A percentile compares a stretch with the other conserved stretches of the same genome.
phyloP scores from a whole-genome alignment of 23 red algal genomes.

The Cyanidiococcus yangmingshanensis region DNA sequence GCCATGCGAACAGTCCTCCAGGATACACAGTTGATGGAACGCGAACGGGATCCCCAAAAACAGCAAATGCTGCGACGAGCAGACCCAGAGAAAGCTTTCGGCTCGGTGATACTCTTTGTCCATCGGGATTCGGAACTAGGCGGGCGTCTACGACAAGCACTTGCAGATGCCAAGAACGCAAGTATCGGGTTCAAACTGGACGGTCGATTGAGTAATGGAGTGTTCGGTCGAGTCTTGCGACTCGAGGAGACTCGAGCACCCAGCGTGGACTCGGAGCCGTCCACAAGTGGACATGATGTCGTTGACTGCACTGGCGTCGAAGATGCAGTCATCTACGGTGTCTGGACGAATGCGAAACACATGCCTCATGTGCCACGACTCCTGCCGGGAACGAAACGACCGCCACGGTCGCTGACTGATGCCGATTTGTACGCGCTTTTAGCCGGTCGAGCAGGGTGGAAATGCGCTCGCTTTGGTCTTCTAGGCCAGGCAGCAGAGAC shows the following conservation, averaged over 20 bases:
- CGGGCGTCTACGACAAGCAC: not conserved
- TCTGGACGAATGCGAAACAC: constrained; percentile 17
- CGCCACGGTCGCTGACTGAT: not conserved
- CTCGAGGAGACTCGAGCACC: not conserved
- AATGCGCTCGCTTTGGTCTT: not conserved
- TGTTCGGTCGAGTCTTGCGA: not conserved
- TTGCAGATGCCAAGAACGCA: not conserved
- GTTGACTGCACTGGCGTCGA: not conserved
- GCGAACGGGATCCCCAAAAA: constrained; percentile 21
- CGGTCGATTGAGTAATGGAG: not conserved
- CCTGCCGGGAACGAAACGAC: not conserved
- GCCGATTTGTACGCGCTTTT: constrained; percentile 11
- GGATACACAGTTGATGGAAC: not conserved
- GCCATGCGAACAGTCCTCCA: constrained; percentile 6
- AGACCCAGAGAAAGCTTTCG: constrained; percentile 37
- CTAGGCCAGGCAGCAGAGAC: not conserved
- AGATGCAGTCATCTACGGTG: not conserved
- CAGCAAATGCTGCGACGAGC: constrained; percentile 32
- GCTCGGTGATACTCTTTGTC: constrained; percentile 8
- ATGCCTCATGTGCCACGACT: constrained; percentile 8
- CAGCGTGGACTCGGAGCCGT: not conserved
- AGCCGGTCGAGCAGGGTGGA: constrained; percentile 6
- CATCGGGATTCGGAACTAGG: constrained; percentile 8
- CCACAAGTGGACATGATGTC: not conserved
- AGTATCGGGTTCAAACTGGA: not conserved